phyloP scores from a whole-genome alignment of 73 alveolate species.

The Paramecium biaurelia region DNA sequence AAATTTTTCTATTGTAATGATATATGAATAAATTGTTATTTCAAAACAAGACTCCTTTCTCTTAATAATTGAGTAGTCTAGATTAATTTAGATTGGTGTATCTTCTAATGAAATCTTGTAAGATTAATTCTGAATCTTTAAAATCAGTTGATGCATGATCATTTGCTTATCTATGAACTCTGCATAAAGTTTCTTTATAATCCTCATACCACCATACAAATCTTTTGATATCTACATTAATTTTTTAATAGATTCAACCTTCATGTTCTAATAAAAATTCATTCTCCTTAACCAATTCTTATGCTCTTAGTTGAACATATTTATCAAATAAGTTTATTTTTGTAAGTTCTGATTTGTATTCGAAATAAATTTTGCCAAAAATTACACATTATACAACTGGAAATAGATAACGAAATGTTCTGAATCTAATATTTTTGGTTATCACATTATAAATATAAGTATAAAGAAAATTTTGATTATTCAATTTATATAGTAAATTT shows the following conservation, averaged over 20 bases:
- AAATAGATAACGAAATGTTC: conserved; percentile 57
- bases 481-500: conserved; percentile 19
- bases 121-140: conserved; percentile 80
- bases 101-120: conserved; percentile 84
- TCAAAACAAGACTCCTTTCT: conserved; percentile 22
- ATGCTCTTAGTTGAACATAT: conserved; percentile 85
- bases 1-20: conserved; percentile 40
- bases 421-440: conserved; percentile 58
- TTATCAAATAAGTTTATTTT: conserved; percentile 83
- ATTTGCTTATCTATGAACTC: conserved; percentile 88
- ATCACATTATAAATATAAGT: conserved; percentile 61
- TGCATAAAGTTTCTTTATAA: conserved; percentile 77
- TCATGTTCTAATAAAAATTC: conserved; percentile 75
- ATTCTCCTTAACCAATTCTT: conserved; percentile 81
- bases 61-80: conserved; percentile 54
- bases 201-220: conserved; percentile 87
- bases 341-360: conserved; percentile 70
- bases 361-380: conserved; percentile 48
- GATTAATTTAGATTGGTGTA: conserved; percentile 79
- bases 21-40: background rate
- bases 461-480: conserved; percentile 50
- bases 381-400: conserved; percentile 41
- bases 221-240: conserved; percentile 67
- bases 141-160: conserved; percentile 84
- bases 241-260: conserved; percentile 5